Conservation (phyloP, 1,139 yeast species). For the Candida tropicalis region DNA sequence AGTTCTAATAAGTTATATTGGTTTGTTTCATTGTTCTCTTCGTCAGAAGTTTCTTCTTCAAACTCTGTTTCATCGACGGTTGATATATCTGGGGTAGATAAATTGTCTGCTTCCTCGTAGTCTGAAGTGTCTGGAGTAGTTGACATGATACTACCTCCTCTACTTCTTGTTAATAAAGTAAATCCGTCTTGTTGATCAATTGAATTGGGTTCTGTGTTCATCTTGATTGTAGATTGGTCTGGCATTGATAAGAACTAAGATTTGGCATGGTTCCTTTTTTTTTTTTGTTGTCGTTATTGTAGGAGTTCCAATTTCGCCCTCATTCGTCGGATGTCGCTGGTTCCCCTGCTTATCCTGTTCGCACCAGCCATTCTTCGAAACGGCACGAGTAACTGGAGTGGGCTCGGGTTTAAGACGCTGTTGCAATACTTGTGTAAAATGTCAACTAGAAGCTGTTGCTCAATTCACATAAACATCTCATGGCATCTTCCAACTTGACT, state of each 20-base stretch:
- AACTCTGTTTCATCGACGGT: slow-evolving; percentile 1
- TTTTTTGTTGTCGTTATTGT: neutral
- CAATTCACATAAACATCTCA: too few relatives aligned
- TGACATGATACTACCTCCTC: slow-evolving; percentile 10
- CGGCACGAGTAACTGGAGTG: neutral
- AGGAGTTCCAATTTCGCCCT: neutral
- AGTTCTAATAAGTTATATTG: neutral
- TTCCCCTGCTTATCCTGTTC: neutral
- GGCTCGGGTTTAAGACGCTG: too few relatives aligned
- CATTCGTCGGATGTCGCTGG: neutral
- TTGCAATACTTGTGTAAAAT: too few relatives aligned
- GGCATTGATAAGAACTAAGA: neutral
- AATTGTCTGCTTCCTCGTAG: neutral
- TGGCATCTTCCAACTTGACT: too few relatives aligned
- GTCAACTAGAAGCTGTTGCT: too few relatives aligned
- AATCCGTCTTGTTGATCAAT: slow-evolving; percentile 4
- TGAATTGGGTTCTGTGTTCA: neutral
- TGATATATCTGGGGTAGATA: slow-evolving; percentile 9
- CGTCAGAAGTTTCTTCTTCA: neutral
- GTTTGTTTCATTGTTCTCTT: neutral
- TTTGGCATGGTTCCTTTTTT: neutral
- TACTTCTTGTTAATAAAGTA: neutral
- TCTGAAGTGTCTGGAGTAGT: slow-evolving; percentile 6
- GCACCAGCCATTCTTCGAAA: neutral
- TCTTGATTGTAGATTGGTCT: neutral